Base-by-base conservation (phyloP, 179 eudicot genomes). In the Beta macrorhiza region DNA sequence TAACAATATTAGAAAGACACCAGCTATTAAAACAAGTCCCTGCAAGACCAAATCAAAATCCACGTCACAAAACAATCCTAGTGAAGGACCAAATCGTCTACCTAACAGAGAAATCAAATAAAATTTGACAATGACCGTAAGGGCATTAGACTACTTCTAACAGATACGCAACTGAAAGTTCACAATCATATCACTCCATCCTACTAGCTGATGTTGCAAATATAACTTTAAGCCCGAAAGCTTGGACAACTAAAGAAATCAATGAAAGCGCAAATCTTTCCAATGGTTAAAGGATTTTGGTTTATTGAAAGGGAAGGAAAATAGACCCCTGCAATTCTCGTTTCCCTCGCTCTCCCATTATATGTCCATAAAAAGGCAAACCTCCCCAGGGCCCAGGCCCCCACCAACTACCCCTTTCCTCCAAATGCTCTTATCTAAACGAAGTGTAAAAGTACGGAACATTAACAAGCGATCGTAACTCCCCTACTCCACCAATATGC, bases 1-100 rank as follows among this genome's bases (percentile, higher is more conserved):
- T 37, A 86, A 74, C 59, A 85, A 78, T 63, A 83, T 74, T 75
- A 81, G 78, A 71, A 85, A 72, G 82, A 76, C 78, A 42, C 86
- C 90, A 53, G 81, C 57, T 61, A 88, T 76, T 61, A 85, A 86
- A 62, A 89, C 17, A 77, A 91, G 78, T 37, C 79, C 92, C 97
- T 93, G 88, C 81, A 85, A 42, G 25, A 72, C 37, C 47, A 76
- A 59, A 44, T 63, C 14, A 58, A 44, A 37, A 58, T 56, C 25
- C 32, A 20, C 0, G 51, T 67, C 53, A 57, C 51, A 47, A 69
- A 70, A 67, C 3, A 56, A 37, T 29, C 32, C 16, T 37, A 16
- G 32, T 14, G 17, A 47, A 22, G 4, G 10, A 52, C 2, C 16
- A 65, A 65, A 64, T 22, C 5, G 13, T 10, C 20, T 55, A 51